Base-by-base conservation (phyloP, 2,329 filamentous ascomycete genomes). In the Cryphonectria parasitica region DNA sequence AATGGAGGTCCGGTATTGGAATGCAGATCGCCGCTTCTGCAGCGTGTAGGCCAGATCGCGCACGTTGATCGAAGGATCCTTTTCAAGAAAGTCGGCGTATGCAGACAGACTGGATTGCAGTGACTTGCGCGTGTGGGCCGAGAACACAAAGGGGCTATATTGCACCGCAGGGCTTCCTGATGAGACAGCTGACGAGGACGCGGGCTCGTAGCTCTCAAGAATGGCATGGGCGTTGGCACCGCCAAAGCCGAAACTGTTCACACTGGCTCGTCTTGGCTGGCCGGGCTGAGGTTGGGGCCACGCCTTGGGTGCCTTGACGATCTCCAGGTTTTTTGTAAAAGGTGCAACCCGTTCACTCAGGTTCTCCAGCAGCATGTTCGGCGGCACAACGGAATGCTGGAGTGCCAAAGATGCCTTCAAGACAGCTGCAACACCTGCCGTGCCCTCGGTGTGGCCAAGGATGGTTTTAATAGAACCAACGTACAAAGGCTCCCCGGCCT, bases 381-480 rank as follows among this genome's bases (percentile, higher is more conserved):
- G 80, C 0, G 80, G 79, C 1, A 83, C 68, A 0, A 65, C 69
- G 0, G 74, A 76, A 15, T 82, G 75, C 72, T 82, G 80, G 68
- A 83, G 73, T 39, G 76, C 75, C 8, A 80, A 73, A 6, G 81
- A 69, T 0, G 78, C 76, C 71, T 81, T 82, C 19, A 84, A 81
- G 2, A 49, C 22, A 19, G 45, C 45, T 10, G 45, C 45, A 19
- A 49, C 45, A n/a, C 45, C 45, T n/a, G 45, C 81, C 1, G 80
- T 77, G 8, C 81, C 81, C 74, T 84, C 83, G 0, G 80, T 80
- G 68, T 85, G 83, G 11, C 83, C 83, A 13, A 80, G 74, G 0
- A 80, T 75, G 0, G 78, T 80, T 69, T 79, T 80, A 45, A 79
- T 71, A 0, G 77, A 79, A 3, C 78, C 78, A 0, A 79, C 77